Percentiles rank a stretch among this genome's conserved stretches.
Evolutionary conservation across 2,329 filamentous ascomycete genomes (phyloP).

Genomic region (Sphaerulina vaccinii): DNA sequence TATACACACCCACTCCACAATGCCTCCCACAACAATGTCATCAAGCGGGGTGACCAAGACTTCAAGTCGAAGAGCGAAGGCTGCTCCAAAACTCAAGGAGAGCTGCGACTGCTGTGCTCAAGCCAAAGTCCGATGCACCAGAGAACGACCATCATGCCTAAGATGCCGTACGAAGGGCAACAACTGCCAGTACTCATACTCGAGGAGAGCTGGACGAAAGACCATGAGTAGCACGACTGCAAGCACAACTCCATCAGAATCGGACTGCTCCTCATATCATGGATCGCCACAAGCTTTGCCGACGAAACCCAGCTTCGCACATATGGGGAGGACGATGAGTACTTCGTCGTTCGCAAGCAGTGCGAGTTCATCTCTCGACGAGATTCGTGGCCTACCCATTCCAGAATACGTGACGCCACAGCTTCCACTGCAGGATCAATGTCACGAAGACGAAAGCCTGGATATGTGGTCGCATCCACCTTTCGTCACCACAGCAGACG

Average conservation of each 20-base stretch:
- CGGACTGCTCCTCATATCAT: constrained; percentile 6
- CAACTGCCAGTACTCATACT: constrained; percentile 27
- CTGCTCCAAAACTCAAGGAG: constrained; percentile 22
- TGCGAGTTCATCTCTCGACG: not conserved
- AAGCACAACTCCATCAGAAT: constrained; percentile 2
- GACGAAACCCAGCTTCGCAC: not conserved
- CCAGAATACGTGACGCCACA: not conserved
- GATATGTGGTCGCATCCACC: constrained; percentile 4
- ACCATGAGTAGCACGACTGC: constrained; percentile 11
- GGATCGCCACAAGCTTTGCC: constrained; percentile 9
- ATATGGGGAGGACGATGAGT: not conserved
- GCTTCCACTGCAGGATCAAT: not conserved
- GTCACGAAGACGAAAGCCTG: not conserved
- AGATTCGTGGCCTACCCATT: not conserved
- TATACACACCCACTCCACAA: not conserved
- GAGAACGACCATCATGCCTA: constrained; percentile 27
- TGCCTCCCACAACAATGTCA: not conserved
- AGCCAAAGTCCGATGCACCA: constrained; percentile 25
- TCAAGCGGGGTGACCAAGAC: not conserved
- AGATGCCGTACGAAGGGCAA: constrained; percentile 25
- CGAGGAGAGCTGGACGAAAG: constrained; percentile 26
- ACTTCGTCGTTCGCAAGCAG: not conserved
- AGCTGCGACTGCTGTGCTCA: constrained; percentile 25
- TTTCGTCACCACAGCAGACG: constrained; percentile 1
- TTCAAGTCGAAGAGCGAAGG: constrained; percentile 8